phyloP scores from a whole-genome alignment of 352 stramenopile genomes.

The Phytophthora foliorum region DNA sequence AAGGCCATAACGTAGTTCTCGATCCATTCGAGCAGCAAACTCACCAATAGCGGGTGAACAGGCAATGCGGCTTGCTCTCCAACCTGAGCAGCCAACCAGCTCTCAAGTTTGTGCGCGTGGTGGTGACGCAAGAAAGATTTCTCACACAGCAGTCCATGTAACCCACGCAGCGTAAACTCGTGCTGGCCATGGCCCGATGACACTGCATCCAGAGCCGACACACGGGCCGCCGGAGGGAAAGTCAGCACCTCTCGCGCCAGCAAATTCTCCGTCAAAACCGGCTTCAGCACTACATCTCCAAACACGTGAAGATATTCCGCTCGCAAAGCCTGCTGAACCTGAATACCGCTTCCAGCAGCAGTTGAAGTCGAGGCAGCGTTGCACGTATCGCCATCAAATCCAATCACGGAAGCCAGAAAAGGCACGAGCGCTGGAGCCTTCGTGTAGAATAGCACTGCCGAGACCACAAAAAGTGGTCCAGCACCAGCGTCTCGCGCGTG shows the following conservation, averaged over 20 bases:
- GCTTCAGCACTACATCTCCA: constrained; percentile 71
- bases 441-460: constrained; percentile 75
- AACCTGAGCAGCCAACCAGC: constrained; percentile 58
- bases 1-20: constrained; percentile 85
- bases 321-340: constrained; percentile 49
- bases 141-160: constrained; percentile 67
- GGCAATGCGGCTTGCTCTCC: constrained; percentile 51
- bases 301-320: constrained; percentile 70
- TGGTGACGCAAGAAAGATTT: constrained; percentile 78
- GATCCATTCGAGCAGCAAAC: constrained; percentile 71
- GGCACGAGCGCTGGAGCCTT: constrained; percentile 67
- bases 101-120: constrained; percentile 61
- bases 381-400: constrained; percentile 33
- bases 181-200: constrained; percentile 44
- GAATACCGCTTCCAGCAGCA: constrained; percentile 26
- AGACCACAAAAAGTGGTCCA: constrained; percentile 70
- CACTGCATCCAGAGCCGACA: constrained; percentile 43
- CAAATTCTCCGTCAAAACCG: constrained; percentile 71
- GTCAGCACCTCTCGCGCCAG: constrained; percentile 67
- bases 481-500: constrained; percentile 44
- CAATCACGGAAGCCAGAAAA: constrained; percentile 56
- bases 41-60: constrained; percentile 64
- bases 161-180: constrained; percentile 62
- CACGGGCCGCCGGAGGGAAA: constrained; percentile 42
- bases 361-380: constrained; percentile 17